Evolutionary conservation across 768 basidiomycete genomes (phyloP), one percentile per base, ranked within the genome.

Genomic region (Imleria badia): DNA sequence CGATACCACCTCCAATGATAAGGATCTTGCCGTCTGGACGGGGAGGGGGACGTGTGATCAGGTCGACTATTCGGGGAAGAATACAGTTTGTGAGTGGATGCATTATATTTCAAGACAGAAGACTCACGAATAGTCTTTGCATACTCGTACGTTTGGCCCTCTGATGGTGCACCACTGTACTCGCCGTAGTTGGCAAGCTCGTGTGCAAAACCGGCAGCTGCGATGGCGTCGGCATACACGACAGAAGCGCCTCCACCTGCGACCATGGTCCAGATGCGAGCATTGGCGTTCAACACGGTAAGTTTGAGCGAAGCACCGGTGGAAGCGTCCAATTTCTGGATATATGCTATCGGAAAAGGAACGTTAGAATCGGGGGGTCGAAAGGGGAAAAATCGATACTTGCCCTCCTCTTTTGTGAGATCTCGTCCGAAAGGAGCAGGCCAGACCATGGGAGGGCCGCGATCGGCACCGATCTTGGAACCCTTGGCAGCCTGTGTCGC

Each of bases 141-240:
- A 67, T 99, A 98, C 73, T 99, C 97, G 73, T 97, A 98, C 0
- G 96, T 99, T 76, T 99, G 97, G 39, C 92, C 94, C 74, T 98
- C 93, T 7, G 92, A 93, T 40, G 97, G 97, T 8, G 97, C 96
- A 68, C 97, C 97, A 64, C 91, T 94, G 81, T 99, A 98, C 77
- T 98, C 97, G 65, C 97, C 97, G 67, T 98, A 98, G 81, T 98
- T 99, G 72, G 96, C 96, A 60, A 99, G 89, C 73, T 99, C 97
- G 69, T 97, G 84, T 19, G 97, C 94, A 68, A 85, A 98, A 34
- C 96, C 96, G 67, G 94, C 92, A 7, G 96, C 95, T 48, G 87
- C 87, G 58, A 90, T 90, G 60, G 89, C 88, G 59, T 90, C 88
- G 8, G 78, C 80, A 66, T 85, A 86, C 39, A 85, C 82, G 58